These are phyloP conservation scores for Carex littledalei DNA, from an alignment of 176 grass and related monocot species.

Conservation along the genomic window DNA sequence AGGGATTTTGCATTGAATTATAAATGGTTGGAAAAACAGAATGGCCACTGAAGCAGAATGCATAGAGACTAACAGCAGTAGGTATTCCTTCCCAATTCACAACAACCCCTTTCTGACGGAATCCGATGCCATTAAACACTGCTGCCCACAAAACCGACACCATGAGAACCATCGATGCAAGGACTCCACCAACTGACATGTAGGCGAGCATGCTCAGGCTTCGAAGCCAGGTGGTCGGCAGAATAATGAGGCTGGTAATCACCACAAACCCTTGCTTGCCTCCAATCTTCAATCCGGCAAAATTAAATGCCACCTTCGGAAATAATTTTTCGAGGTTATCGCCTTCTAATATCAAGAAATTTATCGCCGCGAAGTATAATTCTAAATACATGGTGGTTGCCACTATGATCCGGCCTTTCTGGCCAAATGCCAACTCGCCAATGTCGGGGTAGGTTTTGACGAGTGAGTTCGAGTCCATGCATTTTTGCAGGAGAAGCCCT, in stretches of 20 bases:
- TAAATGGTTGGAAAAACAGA: constrained; percentile 83
- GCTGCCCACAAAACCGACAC: constrained; percentile 55
- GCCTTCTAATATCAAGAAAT: constrained; percentile 90
- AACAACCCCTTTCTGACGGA: constrained; percentile 50
- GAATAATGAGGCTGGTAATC: constrained; percentile 50
- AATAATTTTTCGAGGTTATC: constrained; percentile 92
- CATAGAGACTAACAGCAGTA: constrained; percentile 67
- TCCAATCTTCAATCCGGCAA: constrained; percentile 42
- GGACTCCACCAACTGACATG: constrained; percentile 52
- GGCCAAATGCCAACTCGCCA: constrained; percentile 62
- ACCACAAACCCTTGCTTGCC: constrained; percentile 76
- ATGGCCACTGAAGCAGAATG: constrained; percentile 93
- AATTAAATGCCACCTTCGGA: constrained; percentile 42
- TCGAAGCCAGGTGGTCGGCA: constrained; percentile 80
- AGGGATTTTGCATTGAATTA: constrained; percentile 60
- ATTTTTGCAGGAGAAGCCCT: constrained; percentile 67
- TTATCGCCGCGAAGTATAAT: constrained; percentile 61
- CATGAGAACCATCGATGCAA: constrained; percentile 59
- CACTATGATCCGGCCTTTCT: constrained; percentile 46
- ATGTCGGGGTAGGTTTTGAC: constrained; percentile 88
- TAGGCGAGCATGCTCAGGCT: constrained; percentile 72
- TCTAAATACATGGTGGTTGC: constrained; percentile 54
- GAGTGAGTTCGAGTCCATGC: constrained; percentile 60
- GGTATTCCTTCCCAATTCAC: constrained; percentile 58
- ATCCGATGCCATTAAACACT: constrained; percentile 52